Percentiles rank a stretch among this genome's conserved stretches.
Evolutionary conservation across 106 monocot species (phyloP).

Genomic region (Dioscorea zingiberensis): DNA sequence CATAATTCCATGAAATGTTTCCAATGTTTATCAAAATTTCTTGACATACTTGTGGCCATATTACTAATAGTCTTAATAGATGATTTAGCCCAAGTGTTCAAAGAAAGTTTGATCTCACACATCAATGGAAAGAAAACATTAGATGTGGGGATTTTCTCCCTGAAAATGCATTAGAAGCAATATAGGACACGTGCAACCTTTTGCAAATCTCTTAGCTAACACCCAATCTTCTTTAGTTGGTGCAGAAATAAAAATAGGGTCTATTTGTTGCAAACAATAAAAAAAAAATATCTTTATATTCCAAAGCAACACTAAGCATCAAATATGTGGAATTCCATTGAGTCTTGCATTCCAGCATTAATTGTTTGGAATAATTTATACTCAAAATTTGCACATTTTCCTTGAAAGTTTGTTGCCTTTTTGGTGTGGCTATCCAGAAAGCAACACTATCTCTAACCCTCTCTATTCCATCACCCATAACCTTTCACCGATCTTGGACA

Average conservation of each 20-base stretch:
- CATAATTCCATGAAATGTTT: not conserved
- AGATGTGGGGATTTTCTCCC: not conserved
- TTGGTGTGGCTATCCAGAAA: too few relatives aligned
- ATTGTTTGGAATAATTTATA: not conserved
- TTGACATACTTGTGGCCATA: not conserved
- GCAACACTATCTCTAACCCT: too few relatives aligned
- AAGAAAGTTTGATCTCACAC: not conserved
- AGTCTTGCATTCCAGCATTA: not conserved
- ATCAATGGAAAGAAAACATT: too few relatives aligned
- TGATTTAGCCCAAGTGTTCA: not conserved
- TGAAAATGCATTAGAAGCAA: not conserved
- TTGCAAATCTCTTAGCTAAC: not conserved
- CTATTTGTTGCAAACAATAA: not conserved
- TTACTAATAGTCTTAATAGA: too few relatives aligned
- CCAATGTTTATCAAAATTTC: not conserved
- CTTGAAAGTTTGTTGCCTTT: too few relatives aligned
- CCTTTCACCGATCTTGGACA: not conserved
- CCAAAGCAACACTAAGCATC: too few relatives aligned
- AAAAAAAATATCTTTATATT: not conserved
- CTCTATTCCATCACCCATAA: too few relatives aligned
- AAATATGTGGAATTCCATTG: too few relatives aligned
- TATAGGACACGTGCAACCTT: constrained; percentile 1
- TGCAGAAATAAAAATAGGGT: not conserved
- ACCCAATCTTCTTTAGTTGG: not conserved
- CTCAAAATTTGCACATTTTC: not conserved